Base-by-base conservation (phyloP, 306 rosid genomes). In the Cyclanthera cordifolia region DNA sequence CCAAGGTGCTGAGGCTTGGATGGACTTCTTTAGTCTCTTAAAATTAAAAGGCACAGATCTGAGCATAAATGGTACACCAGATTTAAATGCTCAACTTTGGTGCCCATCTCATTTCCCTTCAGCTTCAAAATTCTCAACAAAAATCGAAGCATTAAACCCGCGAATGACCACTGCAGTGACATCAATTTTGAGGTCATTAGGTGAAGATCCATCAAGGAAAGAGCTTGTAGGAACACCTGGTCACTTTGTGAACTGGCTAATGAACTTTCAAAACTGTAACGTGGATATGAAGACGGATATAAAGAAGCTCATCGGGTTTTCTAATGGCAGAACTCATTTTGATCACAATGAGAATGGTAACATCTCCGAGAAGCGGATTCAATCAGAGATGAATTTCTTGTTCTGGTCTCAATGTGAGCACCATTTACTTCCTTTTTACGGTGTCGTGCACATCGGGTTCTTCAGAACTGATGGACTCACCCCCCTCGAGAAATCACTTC, bases 371-470 rank as follows among this genome's bases (percentile, higher is more conserved):
- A 81, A 81, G 15, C 75, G 80, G 53, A 69, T 86, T 55, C 74
- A 49, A 37, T 78, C 87, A 0, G 96, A 90, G 82, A 65, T 77
- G 60, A 85, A 85, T 78, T 70, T 94, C 74, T 69, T 88, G 0
- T 82, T 90, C 59, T 94, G 96, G 97, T 90, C 99, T 53, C 99
- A 86, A 52, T 94, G 99, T 27, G 99, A 94, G 82, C 97, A 88
- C 72, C 99, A 94, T 74, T 78, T 94, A 61, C 97, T 94, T 74
- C 99, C 99, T 67, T 94, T 94, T 72, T 86, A 90, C 10, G 99
- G 97, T 20, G 96, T 88, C 13, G 96, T 86, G 73, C 97, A 94
- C 64, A 61, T 94, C 32, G 99, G 99, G 60, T 90, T 76, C 72
- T 71, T 90, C 60, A 25, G 77, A 51, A 56, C 74, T 0, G 83